Base-by-base conservation (phyloP, 129 eudicot genomes). In the Escallonia rubra region DNA sequence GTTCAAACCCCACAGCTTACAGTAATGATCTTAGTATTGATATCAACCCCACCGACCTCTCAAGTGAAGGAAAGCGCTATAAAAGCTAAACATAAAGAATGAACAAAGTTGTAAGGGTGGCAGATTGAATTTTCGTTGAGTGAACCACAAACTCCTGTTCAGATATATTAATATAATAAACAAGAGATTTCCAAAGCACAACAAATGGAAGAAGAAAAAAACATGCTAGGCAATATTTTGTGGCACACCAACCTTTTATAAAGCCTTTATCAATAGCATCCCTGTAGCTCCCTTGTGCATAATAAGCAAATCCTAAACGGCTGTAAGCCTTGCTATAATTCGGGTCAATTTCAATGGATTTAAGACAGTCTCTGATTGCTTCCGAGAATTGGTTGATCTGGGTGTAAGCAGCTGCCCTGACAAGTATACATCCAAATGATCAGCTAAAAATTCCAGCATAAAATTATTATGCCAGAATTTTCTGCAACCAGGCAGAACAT, bases 251-350 rank as follows among this genome's bases (percentile, higher is more conserved):
- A 91, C 98, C 98, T 88, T 71, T 91, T n/a, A 0, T 63, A 74
- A 81, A 91, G 14, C 96, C 97, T 83, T 81, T 79, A 61, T 80
- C 79, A 45, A 91, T 81, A 63, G 98, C 94, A 61, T 91, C 98
- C 67, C 79, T 60, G 73, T 91, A 91, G 51, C 78, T 88, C 69
- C 98, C 98, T 76, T 85, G 96, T 70, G 95, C 90, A 76, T 83
- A 88, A 67, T 91, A 91, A 65, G 87, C 85, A 76, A 81, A 84
- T 59, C 98, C 98, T 65, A 91, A 70, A 46, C 98, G 96, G 81
- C 98, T 91, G 74, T 91, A 91, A 38, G 98, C 98, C 82, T 91
- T 91, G 77, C 96, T 80, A 72, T 91, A 91, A 71, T 73, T 81
- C 58, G 98, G 98, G 72, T 91, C 88, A 40, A 88, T 88, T 65